Percentiles rank a stretch among this genome's conserved stretches.
phyloP scores from a whole-genome alignment of 2,329 filamentous ascomycete genomes.

The Calonectria pseudoturangicola region DNA sequence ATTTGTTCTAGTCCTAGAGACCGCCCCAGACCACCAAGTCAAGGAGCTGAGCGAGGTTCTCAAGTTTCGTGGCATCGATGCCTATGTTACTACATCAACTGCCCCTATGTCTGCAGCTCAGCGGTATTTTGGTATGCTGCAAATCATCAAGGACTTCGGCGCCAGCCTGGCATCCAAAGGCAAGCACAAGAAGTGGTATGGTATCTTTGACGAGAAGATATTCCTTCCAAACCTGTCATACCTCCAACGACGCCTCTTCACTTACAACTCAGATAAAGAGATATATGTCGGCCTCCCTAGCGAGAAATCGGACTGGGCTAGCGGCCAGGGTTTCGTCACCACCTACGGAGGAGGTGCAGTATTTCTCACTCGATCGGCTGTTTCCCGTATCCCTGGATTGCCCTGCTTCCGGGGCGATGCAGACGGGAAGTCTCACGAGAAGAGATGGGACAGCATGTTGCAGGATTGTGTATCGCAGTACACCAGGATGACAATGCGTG shows the following conservation, averaged over 20 bases:
- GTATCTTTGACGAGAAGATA: slow-evolving; percentile 67
- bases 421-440: slow-evolving; percentile 44
- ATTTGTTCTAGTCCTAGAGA: slow-evolving; percentile 64
- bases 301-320: slow-evolving; percentile 65
- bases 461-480: slow-evolving; percentile 63
- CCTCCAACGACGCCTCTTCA: slow-evolving; percentile 62
- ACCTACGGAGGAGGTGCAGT: slow-evolving; percentile 68
- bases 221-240: slow-evolving; percentile 66
- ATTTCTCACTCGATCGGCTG: slow-evolving; percentile 62
- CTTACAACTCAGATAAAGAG: slow-evolving; percentile 57
- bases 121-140: slow-evolving; percentile 63
- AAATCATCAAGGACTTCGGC: slow-evolving; percentile 58
- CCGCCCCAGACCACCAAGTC: slow-evolving; percentile 59
- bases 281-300: slow-evolving; percentile 67
- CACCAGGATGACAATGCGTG: slow-evolving; percentile 61
- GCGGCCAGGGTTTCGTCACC: slow-evolving; percentile 59
- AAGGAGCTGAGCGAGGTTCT: slow-evolving; percentile 57
- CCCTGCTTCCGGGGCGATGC: slow-evolving; percentile 59
- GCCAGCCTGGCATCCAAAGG: slow-evolving; percentile 60
- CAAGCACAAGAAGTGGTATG: slow-evolving; percentile 64
- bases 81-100: slow-evolving; percentile 58
- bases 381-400: slow-evolving; percentile 59
- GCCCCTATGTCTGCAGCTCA: slow-evolving; percentile 57
- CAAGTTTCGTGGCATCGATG: slow-evolving; percentile 62
- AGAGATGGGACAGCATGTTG: slow-evolving; percentile 64